phyloP scores from a whole-genome alignment of 2,329 filamentous ascomycete species.

The Sclerotinia borealis region DNA sequence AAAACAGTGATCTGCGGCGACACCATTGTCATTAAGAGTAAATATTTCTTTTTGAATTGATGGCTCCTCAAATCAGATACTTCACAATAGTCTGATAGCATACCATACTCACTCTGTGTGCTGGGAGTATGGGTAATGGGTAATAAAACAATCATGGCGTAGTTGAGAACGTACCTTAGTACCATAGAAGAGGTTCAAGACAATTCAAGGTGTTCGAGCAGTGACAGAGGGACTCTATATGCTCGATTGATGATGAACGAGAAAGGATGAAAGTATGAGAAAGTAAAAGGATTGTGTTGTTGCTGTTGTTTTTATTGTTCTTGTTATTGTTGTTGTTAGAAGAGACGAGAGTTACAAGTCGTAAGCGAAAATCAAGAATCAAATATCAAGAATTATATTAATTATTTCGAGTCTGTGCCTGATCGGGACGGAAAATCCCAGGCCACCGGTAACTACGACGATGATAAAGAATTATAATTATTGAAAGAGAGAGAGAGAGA shows the following conservation, averaged over 20 bases:
- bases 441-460: not conserved
- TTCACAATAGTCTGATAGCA: not conserved
- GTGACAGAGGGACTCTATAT: constrained; percentile 6
- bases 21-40: not conserved
- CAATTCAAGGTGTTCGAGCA: not conserved
- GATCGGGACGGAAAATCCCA: not conserved
- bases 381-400: not conserved
- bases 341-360: not conserved
- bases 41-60: not conserved
- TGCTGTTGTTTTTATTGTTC: too few species aligned
- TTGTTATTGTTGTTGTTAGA: not conserved
- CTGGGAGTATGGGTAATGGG: not conserved
- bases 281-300: not conserved
- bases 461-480: too few species aligned
- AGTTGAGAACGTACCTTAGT: not conserved
- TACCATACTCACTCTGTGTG: too few species aligned
- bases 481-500: not conserved
- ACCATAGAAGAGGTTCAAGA: not conserved
- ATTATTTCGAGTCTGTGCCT: not conserved
- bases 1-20: not conserved
- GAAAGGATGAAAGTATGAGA: not conserved
- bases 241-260: not conserved
- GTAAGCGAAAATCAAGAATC: not conserved
- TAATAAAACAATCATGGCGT: not conserved
- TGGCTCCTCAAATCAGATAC: not conserved